Base-by-base conservation (phyloP, 805 yeast genomes). In the Zygosaccharomyces bailii region DNA sequence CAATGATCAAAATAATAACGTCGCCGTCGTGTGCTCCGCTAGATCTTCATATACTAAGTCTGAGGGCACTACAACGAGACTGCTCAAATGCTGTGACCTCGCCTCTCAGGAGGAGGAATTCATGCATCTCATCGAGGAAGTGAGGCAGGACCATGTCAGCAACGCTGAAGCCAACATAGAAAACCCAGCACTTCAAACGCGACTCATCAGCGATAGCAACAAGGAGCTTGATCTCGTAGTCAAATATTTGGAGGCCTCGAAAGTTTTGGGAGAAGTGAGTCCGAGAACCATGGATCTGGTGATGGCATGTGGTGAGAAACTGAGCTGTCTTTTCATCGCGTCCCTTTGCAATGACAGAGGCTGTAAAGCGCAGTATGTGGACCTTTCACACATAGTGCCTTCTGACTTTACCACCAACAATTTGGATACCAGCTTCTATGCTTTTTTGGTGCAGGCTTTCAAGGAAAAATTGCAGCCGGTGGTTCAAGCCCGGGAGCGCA, bases 21-120 rank as follows among this genome's bases (percentile, higher is more conserved):
- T 90, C 11, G 97, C 95, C 2, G 95, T 91, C 18, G 99, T 93
- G 2, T 93, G 99, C 65, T 85, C 95, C 25, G 99, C 99, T 2
- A 77, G 99, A 53, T 87, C 96, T 10, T 81, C 96, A 1, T 76
- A 85, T 50, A 84, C 96, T 31, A 93, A 93, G 62, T 80, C 87
- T 17, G 96, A 91, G 64, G 99, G 99, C 41, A 93, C 99, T 35
- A 93, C 99, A 4, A 84, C 95, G 2, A 70, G 98, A 52, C 72
- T 93, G 18, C 66, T 93, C 32, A 67, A 74, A 34, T 86, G 97
- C n/a, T 91, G 96, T 13, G 96, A 90, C 46, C 59, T 77, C 33
- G 87, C 91, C 1, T 67, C 80, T 1, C 60, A 79, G 44, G 80
- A 79, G 50, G 72, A 73, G 10, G 82, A 81, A 50, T 88, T 76